These are phyloP conservation scores for Ganoderma lucidum DNA, from an alignment of 1,284 basidiomycete genomes.

Conservation along the genomic window DNA sequence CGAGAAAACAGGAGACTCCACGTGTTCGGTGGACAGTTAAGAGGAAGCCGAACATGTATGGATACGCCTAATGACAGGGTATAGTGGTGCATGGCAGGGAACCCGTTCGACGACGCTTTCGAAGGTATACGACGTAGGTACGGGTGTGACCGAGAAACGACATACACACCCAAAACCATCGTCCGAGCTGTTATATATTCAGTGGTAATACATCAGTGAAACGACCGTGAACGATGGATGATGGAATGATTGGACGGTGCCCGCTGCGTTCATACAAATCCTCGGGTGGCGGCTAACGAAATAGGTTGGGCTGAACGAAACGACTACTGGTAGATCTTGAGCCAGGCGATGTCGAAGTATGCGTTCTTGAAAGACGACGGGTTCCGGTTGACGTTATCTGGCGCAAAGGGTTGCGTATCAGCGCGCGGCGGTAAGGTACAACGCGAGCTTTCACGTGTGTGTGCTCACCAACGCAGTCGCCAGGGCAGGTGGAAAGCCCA, in stretches of 20 bases:
- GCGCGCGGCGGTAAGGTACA: neutral
- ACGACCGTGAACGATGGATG: neutral
- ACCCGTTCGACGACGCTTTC: neutral
- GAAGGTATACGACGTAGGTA: neutral
- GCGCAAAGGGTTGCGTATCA: neutral
- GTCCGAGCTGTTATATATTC: neutral
- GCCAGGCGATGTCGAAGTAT: constrained; percentile 69
- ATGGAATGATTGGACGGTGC: neutral
- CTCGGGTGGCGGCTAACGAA: neutral
- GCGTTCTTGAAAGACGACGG: constrained; percentile 70
- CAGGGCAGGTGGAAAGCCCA: neutral
- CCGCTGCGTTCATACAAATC: neutral
- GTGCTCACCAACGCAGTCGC: neutral
- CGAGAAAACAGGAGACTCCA: too few species aligned
- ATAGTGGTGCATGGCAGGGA: neutral
- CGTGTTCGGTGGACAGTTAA: too few species aligned
- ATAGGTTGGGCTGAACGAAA: neutral
- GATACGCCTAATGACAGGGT: neutral
- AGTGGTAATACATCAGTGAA: neutral
- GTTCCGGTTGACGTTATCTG: constrained; percentile 41
- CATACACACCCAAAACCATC: neutral
- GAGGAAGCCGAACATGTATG: too few species aligned
- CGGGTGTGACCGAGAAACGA: neutral
- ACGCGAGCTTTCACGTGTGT: neutral
- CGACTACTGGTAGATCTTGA: constrained; percentile 47